Evolutionary conservation across 331 rosid species (phyloP).

Genomic region (Ulmus americana): DNA sequence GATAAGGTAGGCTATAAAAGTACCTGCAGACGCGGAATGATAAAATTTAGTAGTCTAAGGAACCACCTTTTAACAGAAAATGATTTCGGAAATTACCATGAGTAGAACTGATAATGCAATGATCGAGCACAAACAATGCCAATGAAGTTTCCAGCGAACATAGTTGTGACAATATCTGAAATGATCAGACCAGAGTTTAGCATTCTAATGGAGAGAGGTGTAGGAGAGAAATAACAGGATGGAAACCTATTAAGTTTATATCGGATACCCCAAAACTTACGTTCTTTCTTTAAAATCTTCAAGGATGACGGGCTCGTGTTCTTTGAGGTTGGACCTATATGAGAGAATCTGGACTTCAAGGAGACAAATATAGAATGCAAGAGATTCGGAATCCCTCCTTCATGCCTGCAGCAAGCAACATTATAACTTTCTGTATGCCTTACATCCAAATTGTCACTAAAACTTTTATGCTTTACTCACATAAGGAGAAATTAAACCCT

Average conservation of each 20-base stretch:
- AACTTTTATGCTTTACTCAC: background rate
- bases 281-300: conserved; percentile 60
- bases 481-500: conserved; percentile 2
- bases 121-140: conserved; percentile 90
- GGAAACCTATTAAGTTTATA: background rate
- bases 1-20: conserved; percentile 76
- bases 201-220: conserved; percentile 5
- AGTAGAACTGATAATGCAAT: conserved; percentile 88
- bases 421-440: background rate
- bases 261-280: conserved; percentile 34
- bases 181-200: conserved; percentile 17
- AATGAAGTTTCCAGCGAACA: conserved; percentile 89
- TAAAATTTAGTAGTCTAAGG: conserved; percentile 10
- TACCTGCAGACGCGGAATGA: conserved; percentile 50
- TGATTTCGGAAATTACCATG: conserved; percentile 53
- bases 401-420: conserved; percentile 56
- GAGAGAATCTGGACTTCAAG: conserved; percentile 41
- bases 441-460: background rate
- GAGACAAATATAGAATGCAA: conserved; percentile 51
- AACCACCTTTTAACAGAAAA: too few species aligned
- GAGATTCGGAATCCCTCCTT: conserved; percentile 78
- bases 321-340: conserved; percentile 37
- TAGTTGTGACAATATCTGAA: conserved; percentile 80
- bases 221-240: background rate
- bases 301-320: conserved; percentile 28